Evolutionary conservation across 768 basidiomycete genomes (phyloP).

Genomic region (Naganishia randhawae): DNA sequence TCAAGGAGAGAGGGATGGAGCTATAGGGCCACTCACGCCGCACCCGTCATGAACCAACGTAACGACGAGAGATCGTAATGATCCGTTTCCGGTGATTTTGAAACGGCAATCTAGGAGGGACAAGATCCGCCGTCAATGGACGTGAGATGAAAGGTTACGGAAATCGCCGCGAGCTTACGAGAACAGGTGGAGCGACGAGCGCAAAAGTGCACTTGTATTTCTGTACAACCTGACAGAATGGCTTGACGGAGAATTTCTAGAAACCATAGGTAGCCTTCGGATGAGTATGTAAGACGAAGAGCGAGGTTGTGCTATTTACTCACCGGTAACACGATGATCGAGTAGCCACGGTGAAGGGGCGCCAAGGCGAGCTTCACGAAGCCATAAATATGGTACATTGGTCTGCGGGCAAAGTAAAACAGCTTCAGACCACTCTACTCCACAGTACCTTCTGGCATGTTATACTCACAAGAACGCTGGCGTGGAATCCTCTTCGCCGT

Average conservation of each 20-base stretch:
- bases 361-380: slow-evolving; percentile 22
- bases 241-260: slow-evolving; percentile 27
- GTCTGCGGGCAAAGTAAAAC: neutral
- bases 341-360: slow-evolving; percentile 13
- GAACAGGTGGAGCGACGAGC: slow-evolving; percentile 62
- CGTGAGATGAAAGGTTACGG: neutral
- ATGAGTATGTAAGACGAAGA: neutral
- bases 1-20: neutral
- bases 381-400: slow-evolving; percentile 23
- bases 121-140: neutral
- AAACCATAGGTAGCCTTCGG: neutral
- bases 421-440: neutral
- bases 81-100: slow-evolving; percentile 62
- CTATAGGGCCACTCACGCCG: slow-evolving; percentile 61
- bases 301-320: slow-evolving; percentile 62
- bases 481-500: slow-evolving; percentile 55
- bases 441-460: neutral
- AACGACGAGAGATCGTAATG: slow-evolving; percentile 66
- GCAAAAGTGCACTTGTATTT: slow-evolving; percentile 60
- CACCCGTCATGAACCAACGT: slow-evolving; percentile 63
- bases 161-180: slow-evolving; percentile 53
- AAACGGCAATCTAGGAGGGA: slow-evolving; percentile 53
- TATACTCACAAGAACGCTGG: slow-evolving; percentile 64
- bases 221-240: slow-evolving; percentile 42
- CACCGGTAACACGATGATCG: slow-evolving; percentile 54